Evolutionary conservation across 345 rosid genomes (phyloP), one percentile per base, ranked within the genome.

Genomic region (Trapa incisa): DNA sequence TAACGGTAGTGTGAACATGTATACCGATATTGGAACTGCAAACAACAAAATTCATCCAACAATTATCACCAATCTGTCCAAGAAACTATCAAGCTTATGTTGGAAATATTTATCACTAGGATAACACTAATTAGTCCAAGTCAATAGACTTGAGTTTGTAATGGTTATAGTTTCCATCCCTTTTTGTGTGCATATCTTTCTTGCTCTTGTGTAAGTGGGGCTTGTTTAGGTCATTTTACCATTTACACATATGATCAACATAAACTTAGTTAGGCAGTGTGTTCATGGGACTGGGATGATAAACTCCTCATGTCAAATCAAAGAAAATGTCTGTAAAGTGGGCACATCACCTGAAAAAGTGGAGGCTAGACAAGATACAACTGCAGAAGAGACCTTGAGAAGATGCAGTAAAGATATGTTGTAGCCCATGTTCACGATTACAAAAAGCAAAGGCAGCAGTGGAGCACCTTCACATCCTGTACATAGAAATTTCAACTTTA

Each of bases 401-500:
- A 93, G 96, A 78, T 88, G 97, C 68, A 93, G 82, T 77, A 93
- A 83, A 33, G 98, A 85, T 74, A 90, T 83, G 81, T 93, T 93
- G 68, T 75, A 93, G 38, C 87, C 96, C 89, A 93, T 93, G 89
- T 93, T 93, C 67, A 87, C 87, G 61, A 83, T 60, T 42, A 93
- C 73, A 77, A 90, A 93, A 69, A 93, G 78, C 70, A 89, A 64
- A 35, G 98, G 98, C 67, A 93, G 92, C 56, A 93, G 74, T 3
- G 98, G 98, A 32, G 97, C 96, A 47, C 98, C 98, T 36, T 85
- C 86, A 70, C 98, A 93, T 82, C 92, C 98, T 93, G 85, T 37
- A 53, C 32, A 13, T 29, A 47, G 37, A 2, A 54, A 41, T 22
- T 37, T 57, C 42, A 68, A n/a, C 16, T 4, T 35, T 13, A 61